Conservation (phyloP, 1,139 yeast genomes). For the Saccharomycopsis crataegensis region DNA sequence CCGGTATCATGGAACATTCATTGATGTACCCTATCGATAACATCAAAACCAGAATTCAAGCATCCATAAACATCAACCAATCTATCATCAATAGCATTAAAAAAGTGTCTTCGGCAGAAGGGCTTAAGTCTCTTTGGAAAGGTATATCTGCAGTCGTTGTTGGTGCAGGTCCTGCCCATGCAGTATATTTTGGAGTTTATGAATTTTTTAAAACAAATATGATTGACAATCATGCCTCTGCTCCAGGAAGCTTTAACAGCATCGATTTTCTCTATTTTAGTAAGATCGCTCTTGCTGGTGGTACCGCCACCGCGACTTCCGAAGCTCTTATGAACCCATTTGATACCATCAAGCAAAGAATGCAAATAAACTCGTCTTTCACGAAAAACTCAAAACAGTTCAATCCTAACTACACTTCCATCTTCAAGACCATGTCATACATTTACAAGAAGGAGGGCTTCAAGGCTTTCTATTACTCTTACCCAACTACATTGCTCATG, state of each 20-base stretch:
- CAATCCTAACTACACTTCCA: slow-evolving; percentile 19
- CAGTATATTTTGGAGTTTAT: slow-evolving; percentile 92
- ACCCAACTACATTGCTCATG: slow-evolving; percentile 90
- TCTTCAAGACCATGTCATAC: slow-evolving; percentile 23
- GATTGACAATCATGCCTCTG: slow-evolving; percentile 26
- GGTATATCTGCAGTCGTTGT: slow-evolving; percentile 88
- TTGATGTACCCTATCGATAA: slow-evolving; percentile 97
- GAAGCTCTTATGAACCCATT: slow-evolving; percentile 98
- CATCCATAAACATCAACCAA: slow-evolving; percentile 28
- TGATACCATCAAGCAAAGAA: slow-evolving; percentile 86
- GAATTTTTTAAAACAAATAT: slow-evolving; percentile 63
- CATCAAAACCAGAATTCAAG: slow-evolving; percentile 91
- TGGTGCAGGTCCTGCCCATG: slow-evolving; percentile 99
- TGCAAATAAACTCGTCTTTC: slow-evolving; percentile 35
- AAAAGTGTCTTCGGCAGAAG: slow-evolving; percentile 80
- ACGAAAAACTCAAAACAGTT: slow-evolving; percentile 1
- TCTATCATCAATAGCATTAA: slow-evolving; percentile 53
- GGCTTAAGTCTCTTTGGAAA: slow-evolving; percentile 85
- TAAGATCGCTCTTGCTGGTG: slow-evolving; percentile 71
- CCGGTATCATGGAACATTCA: slow-evolving; percentile 97
- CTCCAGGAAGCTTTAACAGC: slow-evolving; percentile 18
- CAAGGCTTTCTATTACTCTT: slow-evolving; percentile 79
- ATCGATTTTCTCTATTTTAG: slow-evolving; percentile 64
- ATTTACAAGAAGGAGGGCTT: slow-evolving; percentile 74
- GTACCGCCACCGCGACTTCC: slow-evolving; percentile 85